Base-by-base conservation (phyloP, 352 stramenopile species). In the Globisporangium iwayamae region DNA sequence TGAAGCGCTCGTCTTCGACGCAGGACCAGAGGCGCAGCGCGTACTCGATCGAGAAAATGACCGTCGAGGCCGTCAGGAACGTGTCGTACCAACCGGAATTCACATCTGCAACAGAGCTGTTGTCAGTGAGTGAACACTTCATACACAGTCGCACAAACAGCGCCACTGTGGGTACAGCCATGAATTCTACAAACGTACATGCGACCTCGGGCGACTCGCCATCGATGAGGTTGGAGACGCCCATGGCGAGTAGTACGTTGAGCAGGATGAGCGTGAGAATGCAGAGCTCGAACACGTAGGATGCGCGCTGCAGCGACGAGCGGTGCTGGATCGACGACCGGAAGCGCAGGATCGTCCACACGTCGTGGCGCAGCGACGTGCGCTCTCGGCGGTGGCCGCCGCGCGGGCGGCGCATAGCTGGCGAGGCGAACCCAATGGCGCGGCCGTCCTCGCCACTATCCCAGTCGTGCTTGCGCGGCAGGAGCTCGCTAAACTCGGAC, bases 261-360 rank as follows among this genome's bases (percentile, higher is more conserved):
- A 91, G 67, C 25, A 87, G 70, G 62, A 94, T 92, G 51, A 94
- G 75, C 32, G 84, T 73, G 16, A 94, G 71, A 28, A 94, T 77
- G 55, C 68, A 80, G 6, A 83, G 52, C 43, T 94, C 83, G 16
- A 94, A 75, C 11, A 62, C 60, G 60, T 93, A 91, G 25, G 83
- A 92, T 22, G 79, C 78, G 36, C 78, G 82, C 60, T 89, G 81
- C 43, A 94, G 71, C 2, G 56, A 74, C 53, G 85, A 83, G 58
- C 73, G 72, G 30, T 90, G 59, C 25, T 72, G 69, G 22, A 91
- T 74, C 7, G 82, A 90, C 63, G 82, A 78, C 20, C 83, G 83
- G 59, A 86, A 94, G 61, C 87, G 79, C 63, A 94, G 69, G 32
- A 94, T 68, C 18, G 83, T 90, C 85, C 85, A 94, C 25, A 91